Evolutionary conservation across 306 rosid genomes (phyloP).

Genomic region (Comarum palustre): DNA sequence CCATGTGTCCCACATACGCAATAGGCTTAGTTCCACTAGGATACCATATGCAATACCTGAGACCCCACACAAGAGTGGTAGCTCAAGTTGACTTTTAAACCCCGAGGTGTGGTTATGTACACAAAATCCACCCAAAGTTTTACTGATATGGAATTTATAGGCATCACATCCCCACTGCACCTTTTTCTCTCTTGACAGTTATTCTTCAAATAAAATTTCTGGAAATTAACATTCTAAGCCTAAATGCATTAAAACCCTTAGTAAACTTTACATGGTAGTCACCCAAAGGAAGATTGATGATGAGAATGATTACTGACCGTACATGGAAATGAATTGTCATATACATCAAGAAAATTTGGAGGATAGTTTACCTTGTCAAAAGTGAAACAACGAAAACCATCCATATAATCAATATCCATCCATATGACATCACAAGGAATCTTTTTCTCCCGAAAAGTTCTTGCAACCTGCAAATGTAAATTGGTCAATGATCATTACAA

Average conservation of each 20-base stretch:
- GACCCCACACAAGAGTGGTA: not conserved
- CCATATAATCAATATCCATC: constrained; percentile 98
- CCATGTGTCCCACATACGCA: not conserved
- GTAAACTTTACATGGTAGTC: not conserved
- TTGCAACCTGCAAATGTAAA: constrained; percentile 58
- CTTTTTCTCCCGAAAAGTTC: constrained; percentile 60
- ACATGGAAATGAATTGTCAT: not conserved
- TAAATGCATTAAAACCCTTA: not conserved
- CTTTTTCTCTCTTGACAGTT: not conserved
- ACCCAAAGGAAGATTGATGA: not conserved
- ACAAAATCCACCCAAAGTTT: not conserved
- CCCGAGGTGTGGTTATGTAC: not conserved
- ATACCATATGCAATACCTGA: not conserved
- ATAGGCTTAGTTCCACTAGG: not conserved
- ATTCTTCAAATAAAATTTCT: not conserved
- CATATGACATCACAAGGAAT: constrained; percentile 91
- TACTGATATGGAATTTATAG: not conserved
- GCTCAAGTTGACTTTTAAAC: not conserved
- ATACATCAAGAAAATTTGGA: not conserved
- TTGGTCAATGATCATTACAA: constrained; percentile 21
- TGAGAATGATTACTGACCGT: not conserved
- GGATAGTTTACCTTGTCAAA: constrained; percentile 59
- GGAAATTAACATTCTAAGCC: not conserved
- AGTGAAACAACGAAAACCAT: constrained; percentile 90
- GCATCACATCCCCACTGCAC: not conserved